A percentile compares a stretch with the other conserved stretches of the same genome.
phyloP scores from a whole-genome alignment of 495 filamentous ascomycete genomes.

The Podospora tetraspora region DNA sequence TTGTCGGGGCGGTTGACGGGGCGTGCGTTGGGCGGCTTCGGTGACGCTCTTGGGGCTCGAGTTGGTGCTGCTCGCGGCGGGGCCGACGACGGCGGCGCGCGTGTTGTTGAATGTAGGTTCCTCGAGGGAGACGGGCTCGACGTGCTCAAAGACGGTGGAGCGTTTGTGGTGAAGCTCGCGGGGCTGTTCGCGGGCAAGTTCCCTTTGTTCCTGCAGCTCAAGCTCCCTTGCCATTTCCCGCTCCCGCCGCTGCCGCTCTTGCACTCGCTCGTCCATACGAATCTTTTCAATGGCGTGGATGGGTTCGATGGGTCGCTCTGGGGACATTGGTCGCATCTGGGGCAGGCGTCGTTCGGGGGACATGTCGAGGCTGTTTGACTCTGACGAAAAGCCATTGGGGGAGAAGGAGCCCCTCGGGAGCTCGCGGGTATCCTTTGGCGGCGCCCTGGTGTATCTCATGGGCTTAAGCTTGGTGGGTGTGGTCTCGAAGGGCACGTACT shows the following conservation, averaged over 20 bases:
- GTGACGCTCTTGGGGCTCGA: conserved; percentile 20
- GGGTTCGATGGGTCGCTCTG: conserved; percentile 19
- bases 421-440: conserved; percentile 26
- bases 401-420: conserved; percentile 21
- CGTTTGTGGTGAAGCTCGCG: conserved; percentile 27
- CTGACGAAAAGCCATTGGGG: conserved; percentile 17
- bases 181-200: conserved; percentile 5
- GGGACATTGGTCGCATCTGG: neutral
- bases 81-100: conserved; percentile 23
- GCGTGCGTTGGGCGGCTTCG: conserved; percentile 24
- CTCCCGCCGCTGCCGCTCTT: conserved; percentile 23
- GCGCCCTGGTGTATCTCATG: conserved; percentile 22
- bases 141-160: conserved; percentile 30
- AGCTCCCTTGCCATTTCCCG: conserved; percentile 18
- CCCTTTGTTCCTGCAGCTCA: conserved; percentile 8
- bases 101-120: conserved; percentile 29
- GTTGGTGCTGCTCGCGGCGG: conserved; percentile 11
- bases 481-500: conserved; percentile 22
- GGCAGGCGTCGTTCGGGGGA: conserved; percentile 21
- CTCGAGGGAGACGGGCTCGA: conserved; percentile 20
- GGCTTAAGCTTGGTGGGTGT: conserved; percentile 25
- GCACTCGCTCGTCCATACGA: conserved; percentile 22
- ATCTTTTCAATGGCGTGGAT: conserved; percentile 20
- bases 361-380: conserved; percentile 21
- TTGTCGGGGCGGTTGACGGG: conserved; percentile 17